These are phyloP conservation scores for Blumeria hordei DNA, from an alignment of 2,329 filamentous ascomycete species.

Conservation along the genomic window DNA sequence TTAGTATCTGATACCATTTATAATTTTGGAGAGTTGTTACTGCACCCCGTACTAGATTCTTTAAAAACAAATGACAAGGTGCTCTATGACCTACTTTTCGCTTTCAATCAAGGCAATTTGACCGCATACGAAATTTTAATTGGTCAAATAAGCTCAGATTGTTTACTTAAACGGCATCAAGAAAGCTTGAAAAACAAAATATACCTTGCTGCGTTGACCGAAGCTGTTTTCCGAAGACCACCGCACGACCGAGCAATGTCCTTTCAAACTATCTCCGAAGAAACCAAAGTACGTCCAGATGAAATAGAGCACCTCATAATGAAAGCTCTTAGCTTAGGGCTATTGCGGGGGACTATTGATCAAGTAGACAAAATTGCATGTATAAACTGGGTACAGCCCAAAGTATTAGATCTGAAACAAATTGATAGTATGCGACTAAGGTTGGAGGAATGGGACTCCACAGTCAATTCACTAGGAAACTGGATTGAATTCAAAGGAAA, in stretches of 20 bases:
- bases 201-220: constrained; percentile 82
- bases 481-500: constrained; percentile 90
- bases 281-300: constrained; percentile 74
- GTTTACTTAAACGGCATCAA: constrained; percentile 55
- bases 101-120: constrained; percentile 90
- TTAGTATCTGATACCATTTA: constrained; percentile 90
- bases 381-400: constrained; percentile 97
- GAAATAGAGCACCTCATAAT: constrained; percentile 97
- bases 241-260: constrained; percentile 90
- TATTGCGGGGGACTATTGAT: constrained; percentile 81
- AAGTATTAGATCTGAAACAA: constrained; percentile 87
- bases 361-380: constrained; percentile 84
- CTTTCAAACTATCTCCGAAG: constrained; percentile 65
- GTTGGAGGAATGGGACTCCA: constrained; percentile 83
- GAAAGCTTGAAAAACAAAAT: constrained; percentile 91
- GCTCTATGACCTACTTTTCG: constrained; percentile 88
- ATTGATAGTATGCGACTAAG: constrained; percentile 78
- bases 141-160: constrained; percentile 57
- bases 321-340: constrained; percentile 88
- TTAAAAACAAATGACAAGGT: constrained; percentile 59
- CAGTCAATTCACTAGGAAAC: constrained; percentile 85
- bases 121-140: constrained; percentile 64
- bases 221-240: constrained; percentile 85
- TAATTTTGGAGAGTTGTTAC: constrained; percentile 96
- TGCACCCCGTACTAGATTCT: constrained; percentile 84